These are phyloP conservation scores for Penicillium lagena DNA, from an alignment of 495 filamentous ascomycete genomes.

Conservation along the genomic window DNA sequence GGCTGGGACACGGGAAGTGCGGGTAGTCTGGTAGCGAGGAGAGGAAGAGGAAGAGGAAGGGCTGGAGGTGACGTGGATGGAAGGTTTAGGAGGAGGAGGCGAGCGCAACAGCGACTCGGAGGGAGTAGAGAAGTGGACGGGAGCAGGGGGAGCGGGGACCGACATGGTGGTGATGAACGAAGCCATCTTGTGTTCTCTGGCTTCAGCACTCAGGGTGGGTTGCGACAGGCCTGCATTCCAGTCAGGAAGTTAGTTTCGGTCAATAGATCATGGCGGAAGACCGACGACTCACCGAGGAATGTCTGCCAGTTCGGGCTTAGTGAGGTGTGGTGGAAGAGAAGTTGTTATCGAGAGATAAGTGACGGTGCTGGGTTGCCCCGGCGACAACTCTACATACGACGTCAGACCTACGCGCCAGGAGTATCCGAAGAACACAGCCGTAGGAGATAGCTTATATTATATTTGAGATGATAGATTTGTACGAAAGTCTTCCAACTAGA, in stretches of 20 bases:
- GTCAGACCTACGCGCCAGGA: too few species aligned
- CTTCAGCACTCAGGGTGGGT: constrained; percentile 6
- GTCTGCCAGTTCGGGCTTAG: too few species aligned
- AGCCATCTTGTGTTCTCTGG: constrained; percentile 39
- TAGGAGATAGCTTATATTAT: neutral
- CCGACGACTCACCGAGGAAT: too few species aligned
- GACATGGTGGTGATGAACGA: constrained; percentile 70
- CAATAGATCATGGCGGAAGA: too few species aligned
- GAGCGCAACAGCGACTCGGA: constrained; percentile 20
- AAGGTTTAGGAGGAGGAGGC: constrained; percentile 2
- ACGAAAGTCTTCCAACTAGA: constrained; percentile 14
- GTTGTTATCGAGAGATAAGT: too few species aligned
- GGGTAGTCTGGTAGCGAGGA: constrained; percentile 21
- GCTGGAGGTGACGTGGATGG: constrained; percentile 10
- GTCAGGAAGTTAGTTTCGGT: neutral
- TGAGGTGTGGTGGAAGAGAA: too few species aligned
- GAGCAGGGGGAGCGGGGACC: constrained; percentile 37
- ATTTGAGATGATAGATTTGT: neutral
- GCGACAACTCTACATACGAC: too few species aligned
- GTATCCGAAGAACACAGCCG: constrained; percentile 1
- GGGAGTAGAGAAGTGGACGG: constrained; percentile 27
- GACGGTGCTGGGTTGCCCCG: too few species aligned
- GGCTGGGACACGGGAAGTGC: constrained; percentile 23
- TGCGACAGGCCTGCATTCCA: constrained; percentile 23
- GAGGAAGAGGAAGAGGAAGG: constrained; percentile 7